Percentiles rank a stretch among this genome's conserved stretches.
Evolutionary conservation across 768 basidiomycete genomes (phyloP).

Genomic region (Macrolepiota fuliginosa): DNA sequence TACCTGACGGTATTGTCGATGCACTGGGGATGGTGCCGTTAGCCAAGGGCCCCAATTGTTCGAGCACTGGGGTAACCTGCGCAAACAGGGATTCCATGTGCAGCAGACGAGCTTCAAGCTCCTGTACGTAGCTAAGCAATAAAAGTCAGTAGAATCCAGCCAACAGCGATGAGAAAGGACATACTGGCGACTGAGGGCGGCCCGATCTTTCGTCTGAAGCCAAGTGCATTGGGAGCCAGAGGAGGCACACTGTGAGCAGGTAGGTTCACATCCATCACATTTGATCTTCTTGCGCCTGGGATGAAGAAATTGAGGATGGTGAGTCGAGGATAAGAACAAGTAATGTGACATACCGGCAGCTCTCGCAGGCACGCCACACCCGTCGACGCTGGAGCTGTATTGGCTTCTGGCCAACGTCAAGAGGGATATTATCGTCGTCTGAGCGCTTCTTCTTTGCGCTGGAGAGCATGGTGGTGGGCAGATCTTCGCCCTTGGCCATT

Average conservation of each 20-base stretch:
- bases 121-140: constrained; percentile 75
- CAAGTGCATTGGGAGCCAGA: constrained; percentile 82
- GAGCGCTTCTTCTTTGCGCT: constrained; percentile 76
- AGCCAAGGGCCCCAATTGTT: constrained; percentile 61
- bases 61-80: constrained; percentile 77
- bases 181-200: constrained; percentile 86
- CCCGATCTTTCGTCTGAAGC: constrained; percentile 90
- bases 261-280: constrained; percentile 86
- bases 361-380: constrained; percentile 90
- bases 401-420: constrained; percentile 64
- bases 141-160: constrained; percentile 13
- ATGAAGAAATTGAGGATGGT: constrained; percentile 16
- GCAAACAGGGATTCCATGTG: constrained; percentile 88
- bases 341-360: constrained; percentile 63
- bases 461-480: constrained; percentile 44
- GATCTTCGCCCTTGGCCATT: constrained; percentile 53
- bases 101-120: constrained; percentile 81
- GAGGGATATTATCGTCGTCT: constrained; percentile 54
- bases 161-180: constrained; percentile 26
- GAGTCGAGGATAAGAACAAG: constrained; percentile 17
- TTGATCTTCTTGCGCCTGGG: constrained; percentile 89
- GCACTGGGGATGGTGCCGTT: constrained; percentile 35
- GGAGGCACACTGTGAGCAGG: constrained; percentile 76
- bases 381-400: constrained; percentile 74
- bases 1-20: constrained; percentile 27